Base-by-base conservation (phyloP, 2,329 filamentous ascomycete species). In the Cytospora paraplurivora region DNA sequence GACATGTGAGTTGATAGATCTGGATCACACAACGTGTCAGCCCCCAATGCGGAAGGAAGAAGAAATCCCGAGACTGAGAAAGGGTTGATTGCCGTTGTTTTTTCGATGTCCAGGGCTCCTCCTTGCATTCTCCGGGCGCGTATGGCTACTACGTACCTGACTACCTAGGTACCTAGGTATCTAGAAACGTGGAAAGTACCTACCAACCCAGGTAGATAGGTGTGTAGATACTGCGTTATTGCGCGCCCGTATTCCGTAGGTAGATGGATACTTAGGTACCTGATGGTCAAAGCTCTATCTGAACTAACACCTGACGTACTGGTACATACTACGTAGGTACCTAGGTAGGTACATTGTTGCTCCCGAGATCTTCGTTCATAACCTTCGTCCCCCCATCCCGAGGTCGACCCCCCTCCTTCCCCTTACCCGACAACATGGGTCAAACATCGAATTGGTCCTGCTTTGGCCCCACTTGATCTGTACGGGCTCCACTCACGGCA, bases 111-210 rank as follows among this genome's bases (percentile, higher is more conserved):
- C 56, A 59, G 34, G 57, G 49, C 11, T 17, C 35, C 57, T 59
- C 49, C 49, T 59, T 59, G 57, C 49, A 34, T 59, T 35, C 35
- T n/a, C 37, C 15, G 41, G 17, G 17, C 27, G 27, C 27, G 27
- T 27, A 27, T 19, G 41, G 17, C 17, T 44, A 44, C 41, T 10
- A 27, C 27, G 27, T 27, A 27, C 27, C 27, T 27, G 27, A 44
- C 7, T 41, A 15, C 37, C 37, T 41, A 12, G 37, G 38, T 44
- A 44, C n/a, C 17, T 19, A 44, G 27, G 27, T 27, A 27, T 27
- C 27, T 27, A 27, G 27, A 4, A 27, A 27, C 27, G 27, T 27
- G 27, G 27, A 27, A 27, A 27, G 27, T 27, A 27, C 27, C 27
- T 27, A n/a, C n/a, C n/a, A n/a, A n/a, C n/a, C n/a, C n/a, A n/a